Evolutionary conservation across 805 yeast genomes (phyloP).

Genomic region (Ogataea corticis): DNA sequence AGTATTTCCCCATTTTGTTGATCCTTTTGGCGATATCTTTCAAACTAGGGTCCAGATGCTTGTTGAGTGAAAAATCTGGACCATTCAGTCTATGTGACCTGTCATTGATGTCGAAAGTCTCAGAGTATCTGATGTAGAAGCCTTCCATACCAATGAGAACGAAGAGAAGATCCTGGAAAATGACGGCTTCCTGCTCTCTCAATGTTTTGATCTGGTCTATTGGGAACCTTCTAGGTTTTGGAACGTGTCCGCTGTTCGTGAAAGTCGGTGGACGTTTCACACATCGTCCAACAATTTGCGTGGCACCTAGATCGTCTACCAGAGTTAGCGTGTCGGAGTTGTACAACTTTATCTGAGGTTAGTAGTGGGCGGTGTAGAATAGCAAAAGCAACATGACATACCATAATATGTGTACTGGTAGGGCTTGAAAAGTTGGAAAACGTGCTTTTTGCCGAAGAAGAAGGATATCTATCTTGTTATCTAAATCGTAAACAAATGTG

Average conservation of each 20-base stretch:
- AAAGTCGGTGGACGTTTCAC: conserved; percentile 25
- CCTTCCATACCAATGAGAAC: conserved; percentile 79
- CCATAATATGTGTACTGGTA: too few species aligned
- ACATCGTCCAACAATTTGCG: conserved; percentile 18
- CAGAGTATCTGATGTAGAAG: conserved; percentile 66
- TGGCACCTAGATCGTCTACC: conserved; percentile 7
- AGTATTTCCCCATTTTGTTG: conserved; percentile 62
- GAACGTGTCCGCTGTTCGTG: conserved; percentile 6
- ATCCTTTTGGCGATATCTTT: conserved; percentile 67
- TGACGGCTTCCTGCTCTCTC: conserved; percentile 68
- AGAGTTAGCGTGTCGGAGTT: conserved; percentile 13
- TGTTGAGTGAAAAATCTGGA: conserved; percentile 74
- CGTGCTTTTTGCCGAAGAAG: background rate
- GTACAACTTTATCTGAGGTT: background rate
- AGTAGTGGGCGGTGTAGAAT: background rate
- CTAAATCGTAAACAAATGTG: conserved; percentile 4
- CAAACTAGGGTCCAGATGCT: conserved; percentile 69
- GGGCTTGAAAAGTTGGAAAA: background rate
- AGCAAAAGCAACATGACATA: too few species aligned
- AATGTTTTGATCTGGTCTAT: conserved; percentile 47
- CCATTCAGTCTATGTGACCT: conserved; percentile 51
- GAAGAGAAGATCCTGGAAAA: conserved; percentile 67
- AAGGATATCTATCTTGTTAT: background rate
- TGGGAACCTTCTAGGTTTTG: conserved; percentile 36
- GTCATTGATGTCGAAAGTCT: conserved; percentile 51